Conservation (phyloP, 768 basidiomycete genomes). For the Leccinum sublutescens region DNA sequence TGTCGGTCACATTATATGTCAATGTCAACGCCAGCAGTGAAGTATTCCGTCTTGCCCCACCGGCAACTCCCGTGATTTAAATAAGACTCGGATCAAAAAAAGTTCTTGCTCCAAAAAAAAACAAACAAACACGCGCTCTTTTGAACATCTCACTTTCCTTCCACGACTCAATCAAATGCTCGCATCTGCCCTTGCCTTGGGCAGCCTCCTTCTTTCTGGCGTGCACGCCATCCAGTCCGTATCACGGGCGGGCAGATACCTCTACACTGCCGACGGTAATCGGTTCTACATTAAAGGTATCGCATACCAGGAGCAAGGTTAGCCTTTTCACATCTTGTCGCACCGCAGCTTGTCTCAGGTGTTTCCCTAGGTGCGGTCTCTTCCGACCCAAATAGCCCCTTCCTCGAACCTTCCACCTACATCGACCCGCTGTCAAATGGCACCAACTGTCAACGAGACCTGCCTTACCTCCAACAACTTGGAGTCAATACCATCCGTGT, state of each 20-base stretch:
- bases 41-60: not conserved
- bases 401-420: constrained; percentile 71
- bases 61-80: not conserved
- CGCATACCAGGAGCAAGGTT: constrained; percentile 83
- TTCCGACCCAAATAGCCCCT: constrained; percentile 53
- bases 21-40: not conserved
- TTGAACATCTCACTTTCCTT: constrained; percentile 3
- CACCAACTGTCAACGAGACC: constrained; percentile 70
- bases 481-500: constrained; percentile 80
- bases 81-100: not conserved
- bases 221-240: constrained; percentile 70
- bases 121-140: not conserved
- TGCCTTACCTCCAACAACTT: constrained; percentile 73
- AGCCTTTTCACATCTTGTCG: not conserved
- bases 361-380: constrained; percentile 35
- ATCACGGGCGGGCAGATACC: constrained; percentile 71
- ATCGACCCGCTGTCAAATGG: constrained; percentile 74
- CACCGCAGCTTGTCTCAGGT: not conserved
- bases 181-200: constrained; percentile 34
- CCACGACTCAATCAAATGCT: constrained; percentile 23
- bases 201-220: constrained; percentile 42
- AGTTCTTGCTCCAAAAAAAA: not conserved
- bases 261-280: constrained; percentile 71
- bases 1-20: not conserved
- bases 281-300: constrained; percentile 89